phyloP scores from a whole-genome alignment of 2,329 filamentous ascomycete genomes.

The Clonostachys solani region DNA sequence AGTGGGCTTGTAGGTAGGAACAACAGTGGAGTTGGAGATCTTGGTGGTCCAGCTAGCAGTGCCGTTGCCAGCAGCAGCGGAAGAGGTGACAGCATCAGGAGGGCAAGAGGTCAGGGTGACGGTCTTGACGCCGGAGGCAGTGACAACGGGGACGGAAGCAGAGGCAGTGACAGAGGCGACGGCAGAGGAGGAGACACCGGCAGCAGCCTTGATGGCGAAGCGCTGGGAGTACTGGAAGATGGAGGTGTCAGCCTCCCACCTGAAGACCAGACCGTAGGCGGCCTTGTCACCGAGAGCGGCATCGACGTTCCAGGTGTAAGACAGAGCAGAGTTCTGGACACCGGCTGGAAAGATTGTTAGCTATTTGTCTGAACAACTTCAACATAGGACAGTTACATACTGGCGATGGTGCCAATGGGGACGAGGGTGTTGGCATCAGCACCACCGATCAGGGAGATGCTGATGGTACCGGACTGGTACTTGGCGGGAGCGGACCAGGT shows the following conservation, averaged over 20 bases:
- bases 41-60: constrained; percentile 11
- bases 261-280: constrained; percentile 55
- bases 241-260: constrained; percentile 36
- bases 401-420: constrained; percentile 33
- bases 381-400: constrained; percentile 35
- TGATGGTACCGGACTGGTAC: constrained; percentile 38
- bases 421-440: constrained; percentile 33
- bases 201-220: constrained; percentile 40
- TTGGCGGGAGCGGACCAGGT: constrained; percentile 39
- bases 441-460: constrained; percentile 53
- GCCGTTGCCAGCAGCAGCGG: constrained; percentile 14
- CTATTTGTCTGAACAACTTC: background rate
- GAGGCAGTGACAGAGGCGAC: constrained; percentile 14
- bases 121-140: constrained; percentile 20
- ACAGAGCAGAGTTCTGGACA: constrained; percentile 36
- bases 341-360: constrained; percentile 26
- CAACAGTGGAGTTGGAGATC: constrained; percentile 7
- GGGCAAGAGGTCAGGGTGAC: constrained; percentile 15
- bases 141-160: constrained; percentile 20
- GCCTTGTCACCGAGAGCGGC: constrained; percentile 34
- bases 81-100: constrained; percentile 12
- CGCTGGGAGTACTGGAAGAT: constrained; percentile 61
- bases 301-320: constrained; percentile 47
- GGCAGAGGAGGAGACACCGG: constrained; percentile 5
- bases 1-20: constrained; percentile 1